Base-by-base conservation (phyloP, 108 stramenopile species). In the Discostella stelligeroides region DNA sequence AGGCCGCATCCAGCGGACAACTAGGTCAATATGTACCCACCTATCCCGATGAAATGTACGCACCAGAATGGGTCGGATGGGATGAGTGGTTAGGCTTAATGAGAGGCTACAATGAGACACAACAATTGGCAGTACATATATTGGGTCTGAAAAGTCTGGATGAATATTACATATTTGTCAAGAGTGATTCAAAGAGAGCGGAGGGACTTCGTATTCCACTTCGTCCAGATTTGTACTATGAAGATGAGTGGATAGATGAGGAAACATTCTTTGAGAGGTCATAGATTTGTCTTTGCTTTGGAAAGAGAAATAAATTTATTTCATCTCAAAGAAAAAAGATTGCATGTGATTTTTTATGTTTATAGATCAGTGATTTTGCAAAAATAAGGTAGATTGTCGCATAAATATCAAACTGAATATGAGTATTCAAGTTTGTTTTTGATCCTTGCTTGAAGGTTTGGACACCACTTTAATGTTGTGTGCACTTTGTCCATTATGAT, bases 11-110 rank as follows among this genome's bases (percentile, higher is more conserved):
- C 2, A 76, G 76, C 23, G 87, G 87, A 11, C 72, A 81, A 55
- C 72, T 78, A 12, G 82, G 84, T 17, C 76, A 78, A 30, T 86
- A 90, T 51, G 54, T 87, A 0, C 85, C 85, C 12, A 81, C 45
- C 23, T 39, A 76, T 47, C 89, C 89, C 3, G 89, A 90, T 40
- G 75, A 86, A 66, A 90, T 90, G 89, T 90, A 90, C 66, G 74
- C 83, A 0, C 58, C 67, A 1, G 89, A 90, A 57, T 90, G 89
- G 89, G 66, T 70, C 2, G 57, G 62, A 3, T 90, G 89, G 89
- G 89, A 90, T 18, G 89, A 90, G 55, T 90, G 81, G 64, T 51
- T 90, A 38, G 86, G 89, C 6, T n/a, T 87, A 10, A 90, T 87
- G 85, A 57, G 89, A 37, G 46, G 65, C 39, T 87, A 90, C 60